Base-by-base conservation (phyloP, 495 filamentous ascomycete genomes). In the Copromyces sp. region DNA sequence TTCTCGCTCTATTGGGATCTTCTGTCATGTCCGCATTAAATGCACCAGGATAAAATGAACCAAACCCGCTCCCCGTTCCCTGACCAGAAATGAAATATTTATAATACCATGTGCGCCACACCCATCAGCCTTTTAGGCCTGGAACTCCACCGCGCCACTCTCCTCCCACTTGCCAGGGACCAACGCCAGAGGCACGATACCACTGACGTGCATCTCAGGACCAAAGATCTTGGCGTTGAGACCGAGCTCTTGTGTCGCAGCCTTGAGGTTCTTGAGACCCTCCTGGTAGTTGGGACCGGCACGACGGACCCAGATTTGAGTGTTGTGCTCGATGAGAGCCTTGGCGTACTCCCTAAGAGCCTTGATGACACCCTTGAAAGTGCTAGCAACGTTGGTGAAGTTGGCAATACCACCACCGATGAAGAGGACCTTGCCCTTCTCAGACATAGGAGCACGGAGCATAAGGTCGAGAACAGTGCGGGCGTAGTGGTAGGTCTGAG, bases 341-440 rank as follows among this genome's bases (percentile, higher is more conserved):
- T 90, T 90, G 70, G 94, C 89, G 73, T 95, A 93, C 84, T 98
- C 95, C 71, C 96, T 91, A 72, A 99, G 90, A 44, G 95, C 95
- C 73, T 94, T 92, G 84, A 99, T 99, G 81, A 99, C 94, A 86
- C 95, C 95, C 88, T 99, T 99, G 91, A 99, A 99, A 69, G 95
- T 99, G 75, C 90, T 94, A 69, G 96, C 95, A 68, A 99, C 92
- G 83, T 94, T 86, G 84, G 95, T 99, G 87, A 99, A 99, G 91
- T 99, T 99, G 87, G 95, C 95, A 89, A 99, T 99, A 89, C 95
- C 95, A 86, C 95, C 95, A 82, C 95, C 95, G 77, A 99, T 98
- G 88, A 99, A 98, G 75, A 99, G 90, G 72, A 98, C 92, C 89
- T 98, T 98, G 86, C 96, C 95, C 77, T 98, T 91, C 69, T 92